Evolutionary conservation across 257 asterid genomes (phyloP).

Genomic region (Eustoma russellianum): DNA sequence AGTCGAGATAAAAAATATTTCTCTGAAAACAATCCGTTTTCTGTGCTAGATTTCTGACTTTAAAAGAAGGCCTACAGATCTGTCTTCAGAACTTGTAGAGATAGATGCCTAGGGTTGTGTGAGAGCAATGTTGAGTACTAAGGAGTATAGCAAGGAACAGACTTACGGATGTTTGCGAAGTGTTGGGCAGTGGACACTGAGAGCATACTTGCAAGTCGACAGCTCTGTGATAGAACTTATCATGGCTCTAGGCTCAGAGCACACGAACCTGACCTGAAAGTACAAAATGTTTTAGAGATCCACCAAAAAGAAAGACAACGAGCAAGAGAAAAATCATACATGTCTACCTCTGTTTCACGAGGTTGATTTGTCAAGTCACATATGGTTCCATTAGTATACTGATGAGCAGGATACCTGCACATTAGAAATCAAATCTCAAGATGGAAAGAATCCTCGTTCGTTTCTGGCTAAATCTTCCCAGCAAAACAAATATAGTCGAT

Average conservation of each 20-base stretch:
- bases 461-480: background rate
- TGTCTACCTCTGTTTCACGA: conserved; percentile 80
- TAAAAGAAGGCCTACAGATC: too few species aligned
- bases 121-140: background rate
- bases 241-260: conserved; percentile 91
- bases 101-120: background rate
- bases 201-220: conserved; percentile 97
- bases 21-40: too few species aligned
- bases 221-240: conserved; percentile 90
- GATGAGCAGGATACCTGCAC: conserved; percentile 83
- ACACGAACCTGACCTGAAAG: conserved; percentile 90
- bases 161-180: conserved; percentile 99
- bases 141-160: conserved; percentile 17
- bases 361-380: conserved; percentile 91
- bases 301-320: background rate
- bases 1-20: too few species aligned
- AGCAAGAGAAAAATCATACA: conserved; percentile 8
- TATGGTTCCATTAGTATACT: conserved; percentile 72
- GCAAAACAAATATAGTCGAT: background rate
- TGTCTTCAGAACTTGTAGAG: too few species aligned
- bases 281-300: conserved; percentile 12
- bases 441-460: too few species aligned
- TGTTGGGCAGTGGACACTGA: conserved; percentile 83
- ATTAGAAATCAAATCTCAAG: background rate
- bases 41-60: too few species aligned